Conservation (phyloP, 345 rosid genomes). For the Odontarrhena argentea region DNA sequence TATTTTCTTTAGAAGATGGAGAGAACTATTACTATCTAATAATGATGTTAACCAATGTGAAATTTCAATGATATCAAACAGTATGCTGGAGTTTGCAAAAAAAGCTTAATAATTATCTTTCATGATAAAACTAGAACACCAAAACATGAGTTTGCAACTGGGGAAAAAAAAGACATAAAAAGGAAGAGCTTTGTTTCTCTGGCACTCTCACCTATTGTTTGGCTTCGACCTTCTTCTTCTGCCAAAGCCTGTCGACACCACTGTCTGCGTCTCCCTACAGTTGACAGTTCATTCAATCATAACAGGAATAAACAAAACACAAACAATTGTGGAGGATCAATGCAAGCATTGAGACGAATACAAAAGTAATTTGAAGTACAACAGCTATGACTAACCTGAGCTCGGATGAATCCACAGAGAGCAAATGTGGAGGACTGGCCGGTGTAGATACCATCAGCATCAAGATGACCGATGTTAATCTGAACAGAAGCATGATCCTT, state of each 20-base stretch:
- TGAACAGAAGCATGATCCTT: slow-evolving; percentile 76
- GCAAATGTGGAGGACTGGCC: slow-evolving; percentile 64
- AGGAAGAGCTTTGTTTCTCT: background rate
- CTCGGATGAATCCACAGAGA: slow-evolving; percentile 68
- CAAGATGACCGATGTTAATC: slow-evolving; percentile 68
- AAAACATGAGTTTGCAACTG: background rate
- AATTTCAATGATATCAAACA: background rate
- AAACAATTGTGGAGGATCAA: background rate
- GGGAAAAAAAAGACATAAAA: slow-evolving; percentile 13
- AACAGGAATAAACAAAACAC: background rate
- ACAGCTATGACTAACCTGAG: slow-evolving; percentile 51
- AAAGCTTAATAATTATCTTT: slow-evolving; percentile 14
- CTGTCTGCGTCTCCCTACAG: slow-evolving; percentile 75
- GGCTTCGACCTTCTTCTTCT: slow-evolving; percentile 44
- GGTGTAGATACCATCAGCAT: slow-evolving; percentile 56
- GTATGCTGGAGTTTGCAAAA: background rate
- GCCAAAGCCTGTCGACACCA: slow-evolving; percentile 69
- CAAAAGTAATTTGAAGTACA: background rate
- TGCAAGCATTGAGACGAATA: background rate
- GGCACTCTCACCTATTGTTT: slow-evolving; percentile 23
- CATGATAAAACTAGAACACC: background rate
- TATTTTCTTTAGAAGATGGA: background rate
- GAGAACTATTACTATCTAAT: background rate
- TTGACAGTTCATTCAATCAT: background rate
- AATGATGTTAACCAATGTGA: background rate